phyloP scores from a whole-genome alignment of 768 basidiomycete species.

The Lepiota brunneoincarnata region DNA sequence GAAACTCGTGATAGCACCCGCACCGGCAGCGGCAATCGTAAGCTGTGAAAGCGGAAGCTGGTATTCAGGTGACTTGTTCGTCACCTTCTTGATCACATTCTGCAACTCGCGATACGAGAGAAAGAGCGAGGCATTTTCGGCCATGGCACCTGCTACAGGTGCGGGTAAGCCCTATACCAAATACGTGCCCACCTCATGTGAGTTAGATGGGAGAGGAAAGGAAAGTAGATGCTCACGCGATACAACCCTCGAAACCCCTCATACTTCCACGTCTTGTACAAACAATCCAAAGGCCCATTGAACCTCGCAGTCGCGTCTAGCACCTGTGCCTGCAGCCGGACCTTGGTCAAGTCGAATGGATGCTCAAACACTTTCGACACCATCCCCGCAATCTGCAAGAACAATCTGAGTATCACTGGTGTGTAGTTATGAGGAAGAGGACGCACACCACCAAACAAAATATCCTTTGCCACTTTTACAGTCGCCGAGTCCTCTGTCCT shows the following conservation, averaged over 20 bases:
- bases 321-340: constrained; percentile 89
- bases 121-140: constrained; percentile 88
- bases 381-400: constrained; percentile 75
- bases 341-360: constrained; percentile 94
- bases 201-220: not conserved
- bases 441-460: constrained; percentile 58
- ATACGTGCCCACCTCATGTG: not conserved
- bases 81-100: constrained; percentile 44
- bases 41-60: constrained; percentile 63
- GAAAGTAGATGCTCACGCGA: constrained; percentile 52
- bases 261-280: constrained; percentile 72
- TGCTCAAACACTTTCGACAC: constrained; percentile 83
- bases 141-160: constrained; percentile 89
- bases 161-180: constrained; percentile 77
- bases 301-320: constrained; percentile 53
- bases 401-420: not conserved
- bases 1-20: constrained; percentile 84
- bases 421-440: not conserved
- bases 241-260: constrained; percentile 88
- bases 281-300: constrained; percentile 85
- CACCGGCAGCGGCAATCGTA: constrained; percentile 79
- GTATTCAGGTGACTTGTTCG: constrained; percentile 24
- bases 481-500: not conserved
- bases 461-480: constrained; percentile 38
- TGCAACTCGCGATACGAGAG: constrained; percentile 80